Percentiles rank a stretch among this genome's conserved stretches.
These are phyloP conservation scores for Scleromitrula shiraiana DNA, from an alignment of 2,329 filamentous ascomycete species.

Conservation along the genomic window DNA sequence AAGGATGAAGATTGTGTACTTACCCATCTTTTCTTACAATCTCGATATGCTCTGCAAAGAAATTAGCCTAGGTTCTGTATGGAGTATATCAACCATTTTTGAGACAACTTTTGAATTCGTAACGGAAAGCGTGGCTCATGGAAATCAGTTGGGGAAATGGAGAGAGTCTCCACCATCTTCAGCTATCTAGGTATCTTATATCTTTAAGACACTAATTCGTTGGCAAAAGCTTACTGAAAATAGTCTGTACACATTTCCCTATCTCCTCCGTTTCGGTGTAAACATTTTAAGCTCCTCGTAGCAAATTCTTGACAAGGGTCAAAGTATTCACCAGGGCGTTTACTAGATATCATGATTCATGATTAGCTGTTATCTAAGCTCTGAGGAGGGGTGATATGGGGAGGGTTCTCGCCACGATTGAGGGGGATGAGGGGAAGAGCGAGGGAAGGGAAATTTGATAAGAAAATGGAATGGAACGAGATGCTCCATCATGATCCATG, in stretches of 20 bases:
- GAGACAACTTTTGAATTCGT: no score
- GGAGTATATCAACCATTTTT: no score
- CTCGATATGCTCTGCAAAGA: constrained; percentile 69
- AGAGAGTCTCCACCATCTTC: constrained; percentile 1
- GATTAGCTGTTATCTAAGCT: background rate
- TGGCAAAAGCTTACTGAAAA: constrained; percentile 64
- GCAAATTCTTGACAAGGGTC: constrained; percentile 96
- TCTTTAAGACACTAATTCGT: background rate
- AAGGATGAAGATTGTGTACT: constrained; percentile 24
- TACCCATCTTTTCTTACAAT: constrained; percentile 95
- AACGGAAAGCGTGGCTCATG: background rate
- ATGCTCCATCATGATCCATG: background rate
- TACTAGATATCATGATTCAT: constrained; percentile 51
- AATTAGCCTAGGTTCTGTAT: background rate
- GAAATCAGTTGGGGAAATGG: background rate
- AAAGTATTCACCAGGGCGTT: constrained; percentile 80
- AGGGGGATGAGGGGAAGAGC: constrained; percentile 12
- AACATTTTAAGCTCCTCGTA: constrained; percentile 72
- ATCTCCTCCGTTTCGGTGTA: constrained; percentile 83
- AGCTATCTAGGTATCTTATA: background rate
- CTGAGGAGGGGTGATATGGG: background rate
- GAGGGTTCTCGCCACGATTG: background rate
- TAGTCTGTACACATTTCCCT: constrained; percentile 87
- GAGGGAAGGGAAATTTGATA: background rate
- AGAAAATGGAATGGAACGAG: background rate